These are phyloP conservation scores for Suhomyces faveliae DNA, from an alignment of 805 yeast genomes.

Conservation along the genomic window DNA sequence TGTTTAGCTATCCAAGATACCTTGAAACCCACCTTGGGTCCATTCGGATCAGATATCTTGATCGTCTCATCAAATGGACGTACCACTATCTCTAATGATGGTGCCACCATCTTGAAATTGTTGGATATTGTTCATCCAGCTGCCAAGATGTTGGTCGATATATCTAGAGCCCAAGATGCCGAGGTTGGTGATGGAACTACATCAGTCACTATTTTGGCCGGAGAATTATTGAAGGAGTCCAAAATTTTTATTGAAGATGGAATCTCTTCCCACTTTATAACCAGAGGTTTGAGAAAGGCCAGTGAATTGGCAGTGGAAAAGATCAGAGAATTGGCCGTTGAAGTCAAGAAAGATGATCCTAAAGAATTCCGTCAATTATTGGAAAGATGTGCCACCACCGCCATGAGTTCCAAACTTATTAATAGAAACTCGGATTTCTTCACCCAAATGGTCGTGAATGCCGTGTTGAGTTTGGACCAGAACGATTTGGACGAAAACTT, in stretches of 20 bases:
- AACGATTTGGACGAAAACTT: slow-evolving; percentile 82
- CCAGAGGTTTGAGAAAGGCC: slow-evolving; percentile 85
- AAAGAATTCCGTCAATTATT: slow-evolving; percentile 64
- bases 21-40: slow-evolving; percentile 91
- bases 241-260: slow-evolving; percentile 94
- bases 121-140: slow-evolving; percentile 98
- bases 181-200: slow-evolving; percentile 99
- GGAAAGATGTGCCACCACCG: slow-evolving; percentile 92
- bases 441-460: slow-evolving; percentile 95
- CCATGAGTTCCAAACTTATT: slow-evolving; percentile 94
- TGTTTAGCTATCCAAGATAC: slow-evolving; percentile 97
- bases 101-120: slow-evolving; percentile 91
- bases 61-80: slow-evolving; percentile 80
- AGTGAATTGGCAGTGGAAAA: slow-evolving; percentile 70
- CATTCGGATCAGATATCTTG: slow-evolving; percentile 93
- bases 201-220: slow-evolving; percentile 89
- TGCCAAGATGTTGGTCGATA: slow-evolving; percentile 91
- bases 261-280: slow-evolving; percentile 83
- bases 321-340: slow-evolving; percentile 73
- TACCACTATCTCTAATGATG: slow-evolving; percentile 96
- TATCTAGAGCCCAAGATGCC: slow-evolving; percentile 94
- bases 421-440: slow-evolving; percentile 84
- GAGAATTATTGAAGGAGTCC: slow-evolving; percentile 89
- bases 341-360: slow-evolving; percentile 52
- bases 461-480: slow-evolving; percentile 84